A percentile compares a stretch with the other conserved stretches of the same genome.
Conservation (phyloP, 208 protist genomes). For the Borovskyia barvae region DNA sequence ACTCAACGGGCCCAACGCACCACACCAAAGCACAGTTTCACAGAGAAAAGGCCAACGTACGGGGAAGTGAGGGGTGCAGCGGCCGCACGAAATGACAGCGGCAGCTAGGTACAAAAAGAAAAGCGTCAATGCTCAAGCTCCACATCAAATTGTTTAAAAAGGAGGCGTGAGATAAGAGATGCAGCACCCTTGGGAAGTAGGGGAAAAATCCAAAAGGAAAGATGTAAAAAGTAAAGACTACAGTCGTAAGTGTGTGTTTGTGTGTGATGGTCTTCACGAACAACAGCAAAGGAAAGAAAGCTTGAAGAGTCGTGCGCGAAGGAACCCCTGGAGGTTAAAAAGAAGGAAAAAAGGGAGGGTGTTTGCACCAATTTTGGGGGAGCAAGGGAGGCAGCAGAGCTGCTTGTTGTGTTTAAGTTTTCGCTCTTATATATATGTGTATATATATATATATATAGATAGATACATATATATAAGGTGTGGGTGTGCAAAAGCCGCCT, state of each 20-base stretch:
- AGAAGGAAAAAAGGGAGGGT: too few relatives aligned
- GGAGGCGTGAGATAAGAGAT: background rate
- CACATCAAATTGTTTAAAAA: conserved; percentile 1
- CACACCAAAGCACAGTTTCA: too few relatives aligned
- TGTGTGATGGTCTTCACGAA: background rate
- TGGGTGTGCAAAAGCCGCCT: too few relatives aligned
- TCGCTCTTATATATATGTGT: too few relatives aligned
- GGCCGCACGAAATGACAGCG: background rate
- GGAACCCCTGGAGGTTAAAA: too few relatives aligned
- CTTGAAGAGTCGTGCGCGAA: too few relatives aligned
- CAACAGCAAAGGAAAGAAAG: background rate
- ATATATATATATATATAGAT: too few relatives aligned
- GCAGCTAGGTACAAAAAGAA: conserved; percentile 2
- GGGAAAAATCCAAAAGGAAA: background rate
- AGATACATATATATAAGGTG: too few relatives aligned
- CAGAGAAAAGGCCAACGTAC: conserved; percentile 2
- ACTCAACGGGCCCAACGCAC: too few relatives aligned
- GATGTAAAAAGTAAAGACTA: background rate
- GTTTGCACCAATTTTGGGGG: too few relatives aligned
- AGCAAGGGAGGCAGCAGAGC: too few relatives aligned
- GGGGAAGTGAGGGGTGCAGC: background rate
- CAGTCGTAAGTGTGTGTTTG: background rate
- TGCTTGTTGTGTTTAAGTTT: too few relatives aligned
- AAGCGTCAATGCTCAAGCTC: background rate
- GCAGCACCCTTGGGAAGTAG: background rate